Base-by-base conservation (phyloP, 306 rosid species). In the Phaseolus lunatus region DNA sequence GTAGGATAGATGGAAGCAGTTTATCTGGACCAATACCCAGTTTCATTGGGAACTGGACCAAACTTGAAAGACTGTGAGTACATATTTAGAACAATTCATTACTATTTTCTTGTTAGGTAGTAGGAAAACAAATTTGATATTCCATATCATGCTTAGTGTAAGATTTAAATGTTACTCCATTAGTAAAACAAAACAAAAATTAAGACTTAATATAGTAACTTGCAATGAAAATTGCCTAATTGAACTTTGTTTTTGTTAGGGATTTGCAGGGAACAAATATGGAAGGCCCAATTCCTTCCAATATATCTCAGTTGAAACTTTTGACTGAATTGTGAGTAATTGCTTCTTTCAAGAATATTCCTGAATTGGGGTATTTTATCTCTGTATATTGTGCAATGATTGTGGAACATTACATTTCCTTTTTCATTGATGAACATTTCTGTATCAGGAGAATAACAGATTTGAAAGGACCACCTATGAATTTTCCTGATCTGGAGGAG, bases 11-110 rank as follows among this genome's bases (percentile, higher is more conserved):
- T 86, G 98, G 95, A 72, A 90, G 44, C 86, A 77, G 65, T 70
- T 53, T 94, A 72, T 79, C 93, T 0, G 96, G 97, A 47, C 65
- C 48, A 37, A 82, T 94, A 78, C 96, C 98, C 4, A 67, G 67
- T 75, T 88, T 94, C 66, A 89, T 94, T 66, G 96, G 96, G 16
- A 89, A 84, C 80, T 94, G 92, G 97, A 86, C 85, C 72, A 81
- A 88, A 6, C 92, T 92, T 81, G 29, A 1, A 0, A 83, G 82
- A 80, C 72, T 94, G 96, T 94, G 82, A 90, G 98, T 89, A 33
- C 37, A 15, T 45, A 67, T 64, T 67, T 13, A 9, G 18, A 59
- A 33, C 53, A 15, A 58, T 83, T 44, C 70, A 27, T 68, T 22
- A 45, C 72, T n/a, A 33, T 19, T 72, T 47, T 5, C 61, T 29